Evolutionary conservation across 352 stramenopile species (phyloP), one percentile per base, ranked within the genome.

Genomic region (Bremia lactucae): DNA sequence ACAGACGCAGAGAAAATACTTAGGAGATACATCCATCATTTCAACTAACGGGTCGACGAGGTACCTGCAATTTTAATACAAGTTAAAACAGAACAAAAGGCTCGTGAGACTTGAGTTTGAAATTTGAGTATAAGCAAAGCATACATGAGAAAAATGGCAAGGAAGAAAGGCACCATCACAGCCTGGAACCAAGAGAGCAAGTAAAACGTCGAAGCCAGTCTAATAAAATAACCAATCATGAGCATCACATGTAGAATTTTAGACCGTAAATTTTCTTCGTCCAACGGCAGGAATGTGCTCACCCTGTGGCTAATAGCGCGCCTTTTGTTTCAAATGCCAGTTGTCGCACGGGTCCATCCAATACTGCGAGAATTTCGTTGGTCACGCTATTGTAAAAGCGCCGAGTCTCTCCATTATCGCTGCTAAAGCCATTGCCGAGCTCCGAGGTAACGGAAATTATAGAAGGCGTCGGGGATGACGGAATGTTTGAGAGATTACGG

Each of bases 131-230:
- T 29, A 19, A 31, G n/a, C 20, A 4, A 3, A 6, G 54, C 63
- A 34, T 43, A 93, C 80, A 93, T 93, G 31, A 93, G 62, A 44
- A 93, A 93, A 48, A 93, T 72, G 0, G 80, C 77, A 29, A 93
- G 68, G 62, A 93, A 93, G 50, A 93, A 93, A 8, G 80, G 80
- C 13, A 93, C 68, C 15, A 93, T 55, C 41, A 90, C 80, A 13
- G 67, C 74, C 46, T 93, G 71, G 53, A 93, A 93, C 68, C 73
- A 93, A 22, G 79, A 68, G 5, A 93, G 61, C 45, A 93, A 49
- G 54, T 93, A 93, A 55, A 72, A 90, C 14, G 65, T 49, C 4
- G 77, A 67, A 14, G 80, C 80, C 21, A 93, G 46, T 36, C 76
- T 87, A 36, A 1, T 51, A 25, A n/a, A 29, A n/a, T 26, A 42